These are phyloP conservation scores for Aspergillus ustus DNA, from an alignment of 2,329 filamentous ascomycete genomes.

Conservation along the genomic window DNA sequence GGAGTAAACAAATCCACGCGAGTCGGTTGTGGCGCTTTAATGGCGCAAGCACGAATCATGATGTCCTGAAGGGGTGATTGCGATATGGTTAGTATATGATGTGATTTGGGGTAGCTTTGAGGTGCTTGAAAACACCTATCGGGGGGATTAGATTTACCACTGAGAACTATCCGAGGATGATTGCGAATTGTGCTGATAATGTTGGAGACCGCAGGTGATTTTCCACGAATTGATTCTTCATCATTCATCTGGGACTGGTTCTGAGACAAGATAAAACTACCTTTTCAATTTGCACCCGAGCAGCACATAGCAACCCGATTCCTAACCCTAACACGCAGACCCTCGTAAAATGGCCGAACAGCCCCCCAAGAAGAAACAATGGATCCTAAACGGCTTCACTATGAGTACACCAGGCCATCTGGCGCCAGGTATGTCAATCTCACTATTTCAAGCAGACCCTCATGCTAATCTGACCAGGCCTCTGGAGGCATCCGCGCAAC, in stretches of 20 bases:
- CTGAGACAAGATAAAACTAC: too few species aligned
- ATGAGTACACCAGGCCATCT: conserved; percentile 49
- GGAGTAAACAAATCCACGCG: neutral
- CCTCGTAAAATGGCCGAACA: neutral
- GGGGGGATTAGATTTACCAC: neutral
- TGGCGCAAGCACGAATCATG: neutral
- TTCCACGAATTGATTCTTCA: too few species aligned
- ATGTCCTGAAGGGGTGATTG: neutral
- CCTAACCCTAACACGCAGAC: neutral
- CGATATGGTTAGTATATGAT: neutral
- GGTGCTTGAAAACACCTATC: neutral
- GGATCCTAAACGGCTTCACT: conserved; percentile 50
- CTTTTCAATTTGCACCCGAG: too few species aligned
- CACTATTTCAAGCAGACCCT: too few species aligned
- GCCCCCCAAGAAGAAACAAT: conserved; percentile 31
- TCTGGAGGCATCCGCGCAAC: conserved; percentile 36
- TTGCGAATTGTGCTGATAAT: neutral
- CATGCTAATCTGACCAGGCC: conserved; percentile 28
- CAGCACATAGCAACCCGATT: too few species aligned
- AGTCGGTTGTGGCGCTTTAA: neutral
- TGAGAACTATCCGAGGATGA: neutral
- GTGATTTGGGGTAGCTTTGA: neutral
- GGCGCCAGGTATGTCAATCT: conserved; percentile 24
- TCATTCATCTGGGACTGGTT: too few species aligned
- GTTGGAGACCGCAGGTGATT: neutral